These are phyloP conservation scores for Aspergillus olivimuriae DNA, from an alignment of 495 filamentous ascomycete genomes.

Conservation along the genomic window DNA sequence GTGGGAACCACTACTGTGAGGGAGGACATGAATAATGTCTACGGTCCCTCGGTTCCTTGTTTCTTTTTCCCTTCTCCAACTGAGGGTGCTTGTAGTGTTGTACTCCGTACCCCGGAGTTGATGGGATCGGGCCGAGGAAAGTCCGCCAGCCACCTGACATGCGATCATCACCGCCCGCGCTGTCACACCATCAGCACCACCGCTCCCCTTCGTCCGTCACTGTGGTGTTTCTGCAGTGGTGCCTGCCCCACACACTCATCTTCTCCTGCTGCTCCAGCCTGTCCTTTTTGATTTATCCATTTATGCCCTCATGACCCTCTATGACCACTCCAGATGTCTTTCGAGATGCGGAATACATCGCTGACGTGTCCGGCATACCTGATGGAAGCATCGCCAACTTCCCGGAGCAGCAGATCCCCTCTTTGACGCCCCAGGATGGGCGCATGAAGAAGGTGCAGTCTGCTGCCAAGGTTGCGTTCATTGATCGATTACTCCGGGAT, in stretches of 20 bases:
- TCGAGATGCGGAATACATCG: constrained; percentile 48
- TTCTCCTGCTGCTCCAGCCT: too few relatives aligned
- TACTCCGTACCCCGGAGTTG: neutral
- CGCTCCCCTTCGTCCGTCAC: constrained; percentile 2
- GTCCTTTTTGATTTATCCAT: too few relatives aligned
- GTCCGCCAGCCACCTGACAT: constrained; percentile 6
- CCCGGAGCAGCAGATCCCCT: constrained; percentile 6
- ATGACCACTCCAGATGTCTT: constrained; percentile 45
- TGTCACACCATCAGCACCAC: neutral
- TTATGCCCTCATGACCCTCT: constrained; percentile 43
- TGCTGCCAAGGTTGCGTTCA: constrained; percentile 47
- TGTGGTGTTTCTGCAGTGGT: too few relatives aligned
- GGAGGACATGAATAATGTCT: too few relatives aligned
- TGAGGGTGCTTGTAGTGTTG: too few relatives aligned
- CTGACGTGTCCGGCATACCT: constrained; percentile 42
- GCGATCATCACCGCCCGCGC: neutral
- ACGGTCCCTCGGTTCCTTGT: too few relatives aligned
- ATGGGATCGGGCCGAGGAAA: constrained; percentile 15
- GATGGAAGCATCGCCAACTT: constrained; percentile 26
- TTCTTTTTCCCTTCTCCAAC: too few relatives aligned
- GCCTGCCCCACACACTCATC: too few relatives aligned
- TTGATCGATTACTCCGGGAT: constrained; percentile 63
- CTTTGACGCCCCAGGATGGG: constrained; percentile 20
- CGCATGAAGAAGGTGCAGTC: constrained; percentile 35
- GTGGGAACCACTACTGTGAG: too few relatives aligned